phyloP scores from a whole-genome alignment of 176 grass and related monocot species.

The Musa troglodytarum region DNA sequence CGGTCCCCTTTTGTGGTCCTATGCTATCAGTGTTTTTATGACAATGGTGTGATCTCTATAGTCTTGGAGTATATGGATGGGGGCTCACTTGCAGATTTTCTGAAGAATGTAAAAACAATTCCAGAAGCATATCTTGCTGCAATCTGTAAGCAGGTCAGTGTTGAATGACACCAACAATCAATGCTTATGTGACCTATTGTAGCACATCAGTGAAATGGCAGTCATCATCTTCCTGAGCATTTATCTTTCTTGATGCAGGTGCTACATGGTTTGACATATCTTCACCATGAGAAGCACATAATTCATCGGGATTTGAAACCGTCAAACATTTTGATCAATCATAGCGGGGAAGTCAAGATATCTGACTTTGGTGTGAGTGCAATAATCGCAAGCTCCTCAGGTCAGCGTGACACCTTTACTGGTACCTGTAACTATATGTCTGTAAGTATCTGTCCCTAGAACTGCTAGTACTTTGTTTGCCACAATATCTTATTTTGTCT shows the following conservation, averaged over 20 bases:
- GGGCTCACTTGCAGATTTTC: conserved; percentile 83
- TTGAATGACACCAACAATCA: conserved; percentile 8
- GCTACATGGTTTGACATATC: conserved; percentile 63
- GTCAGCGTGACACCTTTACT: conserved; percentile 78
- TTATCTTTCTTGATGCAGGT: conserved; percentile 41
- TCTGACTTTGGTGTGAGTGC: conserved; percentile 98
- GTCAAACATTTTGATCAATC: conserved; percentile 96
- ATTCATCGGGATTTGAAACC: conserved; percentile 94
- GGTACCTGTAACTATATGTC: conserved; percentile 95
- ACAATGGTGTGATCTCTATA: conserved; percentile 84
- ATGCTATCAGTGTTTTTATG: conserved; percentile 88
- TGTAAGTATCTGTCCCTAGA: conserved; percentile 36
- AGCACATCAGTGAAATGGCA: no score
- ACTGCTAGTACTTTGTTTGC: background rate
- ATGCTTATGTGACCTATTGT: background rate
- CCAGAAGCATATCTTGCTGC: conserved; percentile 88
- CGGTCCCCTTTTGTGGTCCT: conserved; percentile 67
- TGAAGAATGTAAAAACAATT: conserved; percentile 78
- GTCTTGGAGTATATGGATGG: conserved; percentile 97
- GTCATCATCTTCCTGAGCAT: background rate
- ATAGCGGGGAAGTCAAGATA: conserved; percentile 93
- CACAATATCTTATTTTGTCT: background rate
- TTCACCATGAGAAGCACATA: conserved; percentile 73
- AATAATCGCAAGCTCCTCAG: conserved; percentile 78
- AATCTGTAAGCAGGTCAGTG: conserved; percentile 96